These are phyloP conservation scores for Coemansia umbellata DNA, from an alignment of 192 early-diverging fungal genomes.

Conservation along the genomic window DNA sequence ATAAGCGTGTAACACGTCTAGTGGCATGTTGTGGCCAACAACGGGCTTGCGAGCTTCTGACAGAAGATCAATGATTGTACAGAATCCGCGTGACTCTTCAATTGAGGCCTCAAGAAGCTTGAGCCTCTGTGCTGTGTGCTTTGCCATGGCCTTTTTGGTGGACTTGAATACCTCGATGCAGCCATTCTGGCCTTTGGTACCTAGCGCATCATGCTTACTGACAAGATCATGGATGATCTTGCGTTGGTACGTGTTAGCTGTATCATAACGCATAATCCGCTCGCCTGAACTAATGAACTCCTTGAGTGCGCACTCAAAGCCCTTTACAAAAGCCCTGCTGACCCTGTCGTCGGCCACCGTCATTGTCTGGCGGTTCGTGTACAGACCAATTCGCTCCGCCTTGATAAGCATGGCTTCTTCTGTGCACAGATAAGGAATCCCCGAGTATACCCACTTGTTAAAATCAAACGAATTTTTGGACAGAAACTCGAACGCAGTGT, in stretches of 20 bases:
- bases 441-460: conserved; percentile 78
- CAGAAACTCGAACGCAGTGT: conserved; percentile 70
- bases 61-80: conserved; percentile 75
- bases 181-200: conserved; percentile 29
- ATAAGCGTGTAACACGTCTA: conserved; percentile 79
- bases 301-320: conserved; percentile 16
- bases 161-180: conserved; percentile 42
- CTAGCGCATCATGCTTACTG: conserved; percentile 38
- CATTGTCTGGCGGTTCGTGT: conserved; percentile 15
- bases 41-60: conserved; percentile 68
- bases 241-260: conserved; percentile 62
- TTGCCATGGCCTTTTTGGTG: conserved; percentile 35
- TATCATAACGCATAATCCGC: conserved; percentile 16
- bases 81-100: conserved; percentile 61
- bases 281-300: conserved; percentile 13
- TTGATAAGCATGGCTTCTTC: conserved; percentile 17
- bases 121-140: conserved; percentile 17
- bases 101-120: conserved; percentile 42
- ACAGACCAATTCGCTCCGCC: conserved; percentile 15
- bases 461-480: conserved; percentile 79
- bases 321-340: conserved; percentile 11
- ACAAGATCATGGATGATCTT: conserved; percentile 79
- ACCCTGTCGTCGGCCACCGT: conserved; percentile 13
- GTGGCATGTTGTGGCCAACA: conserved; percentile 85
- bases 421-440: conserved; percentile 65